These are phyloP conservation scores for Pseudopithomyces maydicus DNA, from an alignment of 2,329 filamentous ascomycete genomes.

Conservation along the genomic window DNA sequence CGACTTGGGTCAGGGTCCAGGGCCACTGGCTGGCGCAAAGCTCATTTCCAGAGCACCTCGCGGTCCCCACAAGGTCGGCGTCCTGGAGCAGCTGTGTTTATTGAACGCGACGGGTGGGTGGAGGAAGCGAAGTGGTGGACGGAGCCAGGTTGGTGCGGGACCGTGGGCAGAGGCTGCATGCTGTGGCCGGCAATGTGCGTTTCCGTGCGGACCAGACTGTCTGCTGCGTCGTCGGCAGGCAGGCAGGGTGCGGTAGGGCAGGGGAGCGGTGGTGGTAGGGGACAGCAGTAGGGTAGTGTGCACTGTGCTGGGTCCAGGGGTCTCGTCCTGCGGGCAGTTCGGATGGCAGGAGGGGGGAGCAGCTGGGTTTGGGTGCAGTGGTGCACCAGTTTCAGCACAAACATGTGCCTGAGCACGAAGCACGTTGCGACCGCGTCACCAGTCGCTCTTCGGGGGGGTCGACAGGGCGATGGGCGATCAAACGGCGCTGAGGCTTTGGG, in stretches of 20 bases:
- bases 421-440: slow-evolving; percentile 22
- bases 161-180: slow-evolving; percentile 14
- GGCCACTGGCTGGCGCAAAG: slow-evolving; percentile 3
- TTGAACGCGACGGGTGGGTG: slow-evolving; percentile 8
- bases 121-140: slow-evolving; percentile 14
- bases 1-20: slow-evolving; percentile 17
- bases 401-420: slow-evolving; percentile 8
- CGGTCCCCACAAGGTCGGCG: slow-evolving; percentile 4
- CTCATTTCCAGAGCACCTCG: slow-evolving; percentile 14
- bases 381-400: not conserved
- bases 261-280: not conserved
- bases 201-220: slow-evolving; percentile 16
- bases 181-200: slow-evolving; percentile 13
- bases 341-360: too few species aligned
- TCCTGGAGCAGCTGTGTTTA: slow-evolving; percentile 3
- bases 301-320: too few species aligned
- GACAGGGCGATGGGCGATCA: slow-evolving; percentile 39
- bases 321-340: too few species aligned
- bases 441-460: slow-evolving; percentile 17
- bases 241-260: not conserved
- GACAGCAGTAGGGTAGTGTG: too few species aligned
- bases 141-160: slow-evolving; percentile 12
- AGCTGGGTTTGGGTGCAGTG: too few species aligned
- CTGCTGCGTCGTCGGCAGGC: not conserved
- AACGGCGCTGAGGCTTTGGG: slow-evolving; percentile 43